Evolutionary conservation across 306 rosid genomes (phyloP).

Genomic region (Ziziphus jujuba): DNA sequence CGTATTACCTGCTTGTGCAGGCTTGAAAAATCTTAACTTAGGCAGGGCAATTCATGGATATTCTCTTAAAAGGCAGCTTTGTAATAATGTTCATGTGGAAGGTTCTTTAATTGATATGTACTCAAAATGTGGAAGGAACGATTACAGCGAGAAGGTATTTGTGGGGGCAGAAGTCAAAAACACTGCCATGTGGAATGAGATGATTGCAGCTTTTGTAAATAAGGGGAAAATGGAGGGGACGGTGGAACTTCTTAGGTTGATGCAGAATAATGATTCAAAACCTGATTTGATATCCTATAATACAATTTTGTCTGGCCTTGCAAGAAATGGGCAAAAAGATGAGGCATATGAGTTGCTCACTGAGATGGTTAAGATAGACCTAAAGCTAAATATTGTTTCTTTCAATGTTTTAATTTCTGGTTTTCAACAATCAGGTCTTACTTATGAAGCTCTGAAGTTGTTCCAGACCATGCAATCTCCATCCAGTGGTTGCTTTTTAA

Average conservation of each 20-base stretch:
- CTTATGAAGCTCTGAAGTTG: constrained; percentile 43
- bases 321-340: constrained; percentile 38
- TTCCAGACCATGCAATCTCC: constrained; percentile 39
- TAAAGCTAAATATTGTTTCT: constrained; percentile 38
- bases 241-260: constrained; percentile 31
- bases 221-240: constrained; percentile 31
- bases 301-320: constrained; percentile 39
- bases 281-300: constrained; percentile 50
- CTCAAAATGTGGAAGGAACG: constrained; percentile 33
- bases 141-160: constrained; percentile 33
- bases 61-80: constrained; percentile 35
- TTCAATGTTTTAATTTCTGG: constrained; percentile 46
- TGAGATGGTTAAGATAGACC: constrained; percentile 33
- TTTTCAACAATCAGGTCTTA: constrained; percentile 47
- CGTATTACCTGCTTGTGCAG: constrained; percentile 49
- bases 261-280: constrained; percentile 31
- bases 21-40: constrained; percentile 30
- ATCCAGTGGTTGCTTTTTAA: constrained; percentile 17
- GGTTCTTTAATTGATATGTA: constrained; percentile 48
- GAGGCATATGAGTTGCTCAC: constrained; percentile 41
- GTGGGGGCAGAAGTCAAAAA: constrained; percentile 28
- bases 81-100: constrained; percentile 33
- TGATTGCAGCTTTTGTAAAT: constrained; percentile 38
- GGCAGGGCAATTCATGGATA: constrained; percentile 49
- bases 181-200: constrained; percentile 45